phyloP scores from a whole-genome alignment of 352 stramenopile genomes.

The Phytopythium oedochilum region DNA sequence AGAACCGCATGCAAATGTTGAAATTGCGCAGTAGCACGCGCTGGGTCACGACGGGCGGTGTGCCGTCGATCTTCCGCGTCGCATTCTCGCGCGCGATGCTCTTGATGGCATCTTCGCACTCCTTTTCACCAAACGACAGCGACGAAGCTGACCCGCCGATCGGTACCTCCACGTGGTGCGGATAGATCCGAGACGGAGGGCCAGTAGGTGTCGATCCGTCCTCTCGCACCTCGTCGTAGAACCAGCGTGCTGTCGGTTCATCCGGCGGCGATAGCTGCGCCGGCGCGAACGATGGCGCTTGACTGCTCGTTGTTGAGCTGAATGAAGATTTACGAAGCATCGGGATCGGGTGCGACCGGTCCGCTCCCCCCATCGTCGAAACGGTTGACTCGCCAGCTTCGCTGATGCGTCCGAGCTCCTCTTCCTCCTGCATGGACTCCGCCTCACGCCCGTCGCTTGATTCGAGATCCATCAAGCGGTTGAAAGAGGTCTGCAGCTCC shows the following conservation, averaged over 20 bases:
- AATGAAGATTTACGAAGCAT: constrained; percentile 56
- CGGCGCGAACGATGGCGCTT: constrained; percentile 33
- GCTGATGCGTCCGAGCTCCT: constrained; percentile 14
- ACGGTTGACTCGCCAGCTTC: not conserved
- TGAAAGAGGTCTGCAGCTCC: constrained; percentile 71
- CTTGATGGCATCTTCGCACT: constrained; percentile 69
- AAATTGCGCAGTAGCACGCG: constrained; percentile 85
- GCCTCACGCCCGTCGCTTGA: constrained; percentile 33
- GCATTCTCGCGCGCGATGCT: constrained; percentile 63
- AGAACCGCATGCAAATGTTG: constrained; percentile 87
- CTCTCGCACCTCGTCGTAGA: constrained; percentile 52
- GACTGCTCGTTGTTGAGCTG: constrained; percentile 49
- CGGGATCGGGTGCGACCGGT: constrained; percentile 30
- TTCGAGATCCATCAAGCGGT: constrained; percentile 65
- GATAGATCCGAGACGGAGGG: constrained; percentile 72
- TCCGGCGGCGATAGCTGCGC: constrained; percentile 54
- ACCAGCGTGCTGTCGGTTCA: constrained; percentile 75
- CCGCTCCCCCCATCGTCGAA: not conserved
- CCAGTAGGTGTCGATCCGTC: constrained; percentile 33
- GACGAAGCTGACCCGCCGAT: constrained; percentile 77
- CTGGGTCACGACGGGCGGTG: constrained; percentile 60
- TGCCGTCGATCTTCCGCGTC: constrained; percentile 34
- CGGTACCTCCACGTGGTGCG: constrained; percentile 84
- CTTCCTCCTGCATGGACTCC: constrained; percentile 28
- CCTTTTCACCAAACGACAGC: constrained; percentile 83